phyloP scores from a whole-genome alignment of 352 stramenopile species.

The Chrysophaeum taylorii region DNA sequence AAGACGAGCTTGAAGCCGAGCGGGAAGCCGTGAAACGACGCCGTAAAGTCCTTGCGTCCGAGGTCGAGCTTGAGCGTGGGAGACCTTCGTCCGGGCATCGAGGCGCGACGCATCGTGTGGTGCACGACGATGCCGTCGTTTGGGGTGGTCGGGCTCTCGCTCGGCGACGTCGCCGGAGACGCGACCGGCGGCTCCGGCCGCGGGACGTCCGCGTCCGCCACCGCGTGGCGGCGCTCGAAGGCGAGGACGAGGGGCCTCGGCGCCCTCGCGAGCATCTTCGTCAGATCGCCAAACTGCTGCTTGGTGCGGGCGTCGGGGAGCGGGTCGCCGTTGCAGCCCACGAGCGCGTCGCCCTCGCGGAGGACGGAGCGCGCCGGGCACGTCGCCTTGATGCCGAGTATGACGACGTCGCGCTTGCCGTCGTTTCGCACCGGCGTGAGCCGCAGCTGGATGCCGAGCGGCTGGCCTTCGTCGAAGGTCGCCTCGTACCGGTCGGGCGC shows the following conservation, averaged over 20 bases:
- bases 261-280: not conserved
- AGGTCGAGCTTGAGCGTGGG: not conserved
- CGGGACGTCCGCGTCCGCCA: not conserved
- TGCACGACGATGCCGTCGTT: too few relatives aligned
- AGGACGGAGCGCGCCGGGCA: not conserved
- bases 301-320: not conserved
- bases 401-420: not conserved
- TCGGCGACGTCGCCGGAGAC: not conserved
- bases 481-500: not conserved
- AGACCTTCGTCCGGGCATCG: too few relatives aligned
- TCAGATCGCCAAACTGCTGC: not conserved
- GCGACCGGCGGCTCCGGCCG: not conserved
- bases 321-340: not conserved
- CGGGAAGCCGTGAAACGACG: not conserved
- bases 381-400: not conserved
- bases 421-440: not conserved
- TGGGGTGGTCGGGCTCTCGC: too few relatives aligned
- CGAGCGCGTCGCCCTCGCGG: not conserved
- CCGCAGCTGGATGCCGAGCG: slow-evolving; percentile 10
- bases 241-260: not conserved
- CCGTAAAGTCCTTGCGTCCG: too few relatives aligned
- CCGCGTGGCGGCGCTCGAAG: not conserved
- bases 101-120: too few relatives aligned
- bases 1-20: not conserved
- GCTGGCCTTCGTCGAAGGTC: not conserved